These are phyloP conservation scores for Heterobasidion annosum DNA, from an alignment of 1,284 basidiomycete genomes.

Conservation along the genomic window DNA sequence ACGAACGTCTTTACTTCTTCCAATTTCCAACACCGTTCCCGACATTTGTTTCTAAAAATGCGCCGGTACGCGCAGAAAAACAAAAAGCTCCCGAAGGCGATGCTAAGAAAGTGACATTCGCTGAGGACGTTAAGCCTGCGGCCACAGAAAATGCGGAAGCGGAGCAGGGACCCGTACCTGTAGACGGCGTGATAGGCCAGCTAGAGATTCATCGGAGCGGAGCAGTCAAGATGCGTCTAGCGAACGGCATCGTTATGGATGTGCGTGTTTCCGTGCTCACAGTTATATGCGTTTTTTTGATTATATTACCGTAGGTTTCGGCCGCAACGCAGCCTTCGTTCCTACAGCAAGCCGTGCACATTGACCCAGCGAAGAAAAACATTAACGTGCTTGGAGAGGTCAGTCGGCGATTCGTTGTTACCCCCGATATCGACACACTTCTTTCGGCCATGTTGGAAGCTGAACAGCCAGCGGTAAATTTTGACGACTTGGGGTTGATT, in stretches of 20 bases:
- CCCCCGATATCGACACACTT: conserved; percentile 77
- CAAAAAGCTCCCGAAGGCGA: conserved; percentile 21
- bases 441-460: conserved; percentile 59
- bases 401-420: conserved; percentile 78
- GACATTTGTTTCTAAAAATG: conserved; percentile 40
- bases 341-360: conserved; percentile 77
- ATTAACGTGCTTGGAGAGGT: conserved; percentile 79
- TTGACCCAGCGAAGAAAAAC: conserved; percentile 53
- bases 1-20: conserved; percentile 80
- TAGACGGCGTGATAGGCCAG: conserved; percentile 77
- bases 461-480: conserved; percentile 28
- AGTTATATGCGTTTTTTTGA: conserved; percentile 2
- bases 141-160: conserved; percentile 19
- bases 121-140: conserved; percentile 43
- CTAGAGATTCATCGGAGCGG: conserved; percentile 81
- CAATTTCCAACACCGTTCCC: conserved; percentile 92
- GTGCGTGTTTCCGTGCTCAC: conserved; percentile 31
- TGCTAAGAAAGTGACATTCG: conserved; percentile 48
- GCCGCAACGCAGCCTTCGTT: conserved; percentile 85
- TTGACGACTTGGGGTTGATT: conserved; percentile 41
- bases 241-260: conserved; percentile 74
- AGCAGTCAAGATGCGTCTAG: conserved; percentile 78
- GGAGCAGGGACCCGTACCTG: conserved; percentile 21
- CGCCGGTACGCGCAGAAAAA: conserved; percentile 13
- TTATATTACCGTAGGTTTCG: conserved; percentile 46